These are phyloP conservation scores for Calonectria pauciramosa DNA, from an alignment of 2,329 filamentous ascomycete species.

Conservation along the genomic window DNA sequence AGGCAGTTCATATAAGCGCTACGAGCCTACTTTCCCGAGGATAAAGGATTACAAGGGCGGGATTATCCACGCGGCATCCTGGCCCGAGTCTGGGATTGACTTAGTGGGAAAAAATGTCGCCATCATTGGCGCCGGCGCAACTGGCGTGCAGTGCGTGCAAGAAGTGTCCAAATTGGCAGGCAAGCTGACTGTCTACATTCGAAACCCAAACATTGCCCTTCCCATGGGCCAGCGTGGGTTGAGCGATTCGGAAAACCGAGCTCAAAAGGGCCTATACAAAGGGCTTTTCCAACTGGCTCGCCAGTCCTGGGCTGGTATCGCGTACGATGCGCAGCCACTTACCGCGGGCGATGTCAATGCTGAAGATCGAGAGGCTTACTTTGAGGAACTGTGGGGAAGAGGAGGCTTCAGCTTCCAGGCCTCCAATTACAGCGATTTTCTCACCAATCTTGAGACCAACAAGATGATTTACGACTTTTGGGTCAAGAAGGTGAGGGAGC, in stretches of 20 bases:
- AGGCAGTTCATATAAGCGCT: slow-evolving; percentile 60
- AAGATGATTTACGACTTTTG: slow-evolving; percentile 63
- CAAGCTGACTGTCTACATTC: slow-evolving; percentile 64
- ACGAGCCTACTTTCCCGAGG: slow-evolving; percentile 53
- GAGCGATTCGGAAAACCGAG: slow-evolving; percentile 61
- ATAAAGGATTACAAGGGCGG: slow-evolving; percentile 47
- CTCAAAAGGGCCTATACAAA: slow-evolving; percentile 50
- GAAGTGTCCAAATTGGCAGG: slow-evolving; percentile 51
- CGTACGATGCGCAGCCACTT: slow-evolving; percentile 21
- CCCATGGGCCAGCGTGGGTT: slow-evolving; percentile 68
- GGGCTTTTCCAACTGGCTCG: slow-evolving; percentile 35
- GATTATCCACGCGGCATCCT: slow-evolving; percentile 47
- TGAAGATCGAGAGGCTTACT: slow-evolving; percentile 60
- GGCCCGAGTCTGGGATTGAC: slow-evolving; percentile 39
- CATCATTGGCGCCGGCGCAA: slow-evolving; percentile 49
- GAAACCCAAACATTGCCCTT: slow-evolving; percentile 71
- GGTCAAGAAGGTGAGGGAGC: slow-evolving; percentile 56
- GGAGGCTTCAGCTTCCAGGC: slow-evolving; percentile 64
- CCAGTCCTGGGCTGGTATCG: slow-evolving; percentile 19
- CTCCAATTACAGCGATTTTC: slow-evolving; percentile 60
- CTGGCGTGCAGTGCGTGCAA: slow-evolving; percentile 48
- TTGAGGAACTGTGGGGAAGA: slow-evolving; percentile 58
- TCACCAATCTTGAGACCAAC: slow-evolving; percentile 59
- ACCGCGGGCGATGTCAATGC: slow-evolving; percentile 40
- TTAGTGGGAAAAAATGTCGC: slow-evolving; percentile 43